Evolutionary conservation across 306 rosid genomes (phyloP).

Genomic region (Dicorynia guianensis): DNA sequence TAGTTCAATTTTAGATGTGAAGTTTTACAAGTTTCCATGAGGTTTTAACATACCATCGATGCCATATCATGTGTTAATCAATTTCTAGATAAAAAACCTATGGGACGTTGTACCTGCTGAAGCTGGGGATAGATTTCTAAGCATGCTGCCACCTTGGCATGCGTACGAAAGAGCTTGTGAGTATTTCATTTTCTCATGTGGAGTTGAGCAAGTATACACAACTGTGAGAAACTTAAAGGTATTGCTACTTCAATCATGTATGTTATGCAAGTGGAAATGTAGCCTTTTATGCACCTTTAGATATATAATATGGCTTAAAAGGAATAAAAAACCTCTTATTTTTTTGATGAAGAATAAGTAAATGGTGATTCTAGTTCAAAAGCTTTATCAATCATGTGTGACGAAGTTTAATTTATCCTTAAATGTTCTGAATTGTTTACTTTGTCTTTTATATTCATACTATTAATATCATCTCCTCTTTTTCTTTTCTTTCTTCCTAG

Average conservation of each 20-base stretch:
- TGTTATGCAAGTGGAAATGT: constrained; percentile 16
- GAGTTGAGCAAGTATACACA: constrained; percentile 85
- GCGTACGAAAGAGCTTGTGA: constrained; percentile 93
- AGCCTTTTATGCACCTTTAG: constrained; percentile 8
- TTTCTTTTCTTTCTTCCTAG: constrained; percentile 44
- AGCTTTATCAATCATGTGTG: constrained; percentile 24
- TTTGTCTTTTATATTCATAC: neutral
- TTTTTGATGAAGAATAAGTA: neutral
- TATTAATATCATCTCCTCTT: constrained; percentile 10
- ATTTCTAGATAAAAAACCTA: constrained; percentile 71
- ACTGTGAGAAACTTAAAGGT: constrained; percentile 91
- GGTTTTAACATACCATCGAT: constrained; percentile 35
- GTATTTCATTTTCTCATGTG: constrained; percentile 81
- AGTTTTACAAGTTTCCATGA: constrained; percentile 29
- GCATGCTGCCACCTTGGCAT: constrained; percentile 98
- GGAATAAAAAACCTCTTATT: neutral
- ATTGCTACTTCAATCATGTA: constrained; percentile 34
- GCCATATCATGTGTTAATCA: constrained; percentile 19
- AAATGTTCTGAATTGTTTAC: neutral
- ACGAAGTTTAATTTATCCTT: constrained; percentile 12
- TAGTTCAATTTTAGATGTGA: constrained; percentile 14
- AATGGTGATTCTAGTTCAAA: constrained; percentile 9
- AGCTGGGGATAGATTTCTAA: constrained; percentile 86
- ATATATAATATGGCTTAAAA: constrained; percentile 17
- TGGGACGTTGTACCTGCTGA: constrained; percentile 79